Conservation (phyloP, 2,329 filamentous ascomycete genomes). For the Colletotrichum graminicola region DNA sequence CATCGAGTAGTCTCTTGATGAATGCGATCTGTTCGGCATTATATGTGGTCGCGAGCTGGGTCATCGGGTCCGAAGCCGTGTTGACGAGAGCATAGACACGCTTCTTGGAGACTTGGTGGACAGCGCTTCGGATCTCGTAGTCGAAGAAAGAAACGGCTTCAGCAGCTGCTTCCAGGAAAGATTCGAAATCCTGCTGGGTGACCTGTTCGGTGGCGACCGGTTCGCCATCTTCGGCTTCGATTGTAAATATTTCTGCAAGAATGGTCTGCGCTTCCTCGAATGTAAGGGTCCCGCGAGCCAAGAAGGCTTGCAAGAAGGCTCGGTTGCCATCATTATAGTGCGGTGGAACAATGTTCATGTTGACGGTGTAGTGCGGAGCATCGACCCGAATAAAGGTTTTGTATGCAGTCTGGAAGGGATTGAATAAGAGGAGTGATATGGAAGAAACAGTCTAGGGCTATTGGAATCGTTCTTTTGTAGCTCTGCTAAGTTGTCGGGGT, state of each 20-base stretch:
- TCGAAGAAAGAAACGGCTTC: conserved; percentile 82
- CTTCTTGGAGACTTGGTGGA: conserved; percentile 75
- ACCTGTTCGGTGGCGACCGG: conserved; percentile 71
- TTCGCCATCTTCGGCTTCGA: conserved; percentile 54
- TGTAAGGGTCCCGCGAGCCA: conserved; percentile 83
- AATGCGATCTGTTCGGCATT: conserved; percentile 88
- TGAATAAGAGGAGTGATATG: neutral
- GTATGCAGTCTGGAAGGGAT: neutral
- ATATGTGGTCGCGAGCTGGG: conserved; percentile 87
- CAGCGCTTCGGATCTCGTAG: conserved; percentile 83
- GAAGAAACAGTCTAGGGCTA: neutral
- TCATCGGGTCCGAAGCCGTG: conserved; percentile 84
- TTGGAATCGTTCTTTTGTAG: neutral
- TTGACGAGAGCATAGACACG: conserved; percentile 90
- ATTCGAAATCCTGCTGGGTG: conserved; percentile 74
- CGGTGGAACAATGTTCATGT: conserved; percentile 43
- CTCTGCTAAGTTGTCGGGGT: neutral
- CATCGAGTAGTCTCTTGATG: conserved; percentile 87
- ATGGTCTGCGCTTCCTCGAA: conserved; percentile 79
- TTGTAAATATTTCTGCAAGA: conserved; percentile 80
- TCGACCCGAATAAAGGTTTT: neutral
- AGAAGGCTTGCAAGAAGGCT: conserved; percentile 90
- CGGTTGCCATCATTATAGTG: conserved; percentile 76
- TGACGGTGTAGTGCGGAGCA: neutral
- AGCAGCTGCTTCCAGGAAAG: conserved; percentile 78